phyloP scores from a whole-genome alignment of 2,329 filamentous ascomycete species.

The Aspergillus quadricinctus region DNA sequence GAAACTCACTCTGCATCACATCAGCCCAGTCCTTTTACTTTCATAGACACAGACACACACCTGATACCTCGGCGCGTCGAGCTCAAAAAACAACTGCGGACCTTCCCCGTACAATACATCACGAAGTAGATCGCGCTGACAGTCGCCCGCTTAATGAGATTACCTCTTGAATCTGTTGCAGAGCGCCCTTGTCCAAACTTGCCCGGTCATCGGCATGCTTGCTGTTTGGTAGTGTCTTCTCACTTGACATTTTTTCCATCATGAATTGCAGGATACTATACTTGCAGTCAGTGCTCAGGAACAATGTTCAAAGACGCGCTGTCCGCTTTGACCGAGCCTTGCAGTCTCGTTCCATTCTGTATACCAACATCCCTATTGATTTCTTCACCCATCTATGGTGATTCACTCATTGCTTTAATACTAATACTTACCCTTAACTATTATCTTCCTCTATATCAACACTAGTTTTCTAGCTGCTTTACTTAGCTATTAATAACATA shows the following conservation, averaged over 20 bases:
- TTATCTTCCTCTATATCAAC: too few relatives aligned
- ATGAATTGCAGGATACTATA: too few relatives aligned
- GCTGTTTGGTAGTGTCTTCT: neutral
- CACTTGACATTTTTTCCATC: neutral
- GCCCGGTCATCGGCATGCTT: neutral
- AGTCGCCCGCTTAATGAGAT: constrained; percentile 48
- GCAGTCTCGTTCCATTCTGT: too few relatives aligned
- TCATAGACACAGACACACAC: constrained; percentile 10
- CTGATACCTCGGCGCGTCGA: constrained; percentile 34
- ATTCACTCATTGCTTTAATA: too few relatives aligned
- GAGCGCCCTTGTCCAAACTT: constrained; percentile 9
- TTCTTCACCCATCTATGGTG: too few relatives aligned
- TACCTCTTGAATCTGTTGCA: constrained; percentile 10
- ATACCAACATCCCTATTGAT: too few relatives aligned
- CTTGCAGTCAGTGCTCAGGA: too few relatives aligned
- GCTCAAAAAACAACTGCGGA: constrained; percentile 41
- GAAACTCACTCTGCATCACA: constrained; percentile 13
- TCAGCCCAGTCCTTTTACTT: neutral
- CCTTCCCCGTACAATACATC: constrained; percentile 43
- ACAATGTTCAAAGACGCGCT: too few relatives aligned
- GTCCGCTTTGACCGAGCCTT: too few relatives aligned
- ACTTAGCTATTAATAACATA: too few relatives aligned
- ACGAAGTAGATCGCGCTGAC: constrained; percentile 44
- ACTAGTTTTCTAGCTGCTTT: too few relatives aligned
- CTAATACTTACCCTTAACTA: too few relatives aligned